A percentile compares a stretch with the other conserved stretches of the same genome.
Conservation (phyloP, 2,329 filamentous ascomycete genomes). For the Colletotrichum destructivum region DNA sequence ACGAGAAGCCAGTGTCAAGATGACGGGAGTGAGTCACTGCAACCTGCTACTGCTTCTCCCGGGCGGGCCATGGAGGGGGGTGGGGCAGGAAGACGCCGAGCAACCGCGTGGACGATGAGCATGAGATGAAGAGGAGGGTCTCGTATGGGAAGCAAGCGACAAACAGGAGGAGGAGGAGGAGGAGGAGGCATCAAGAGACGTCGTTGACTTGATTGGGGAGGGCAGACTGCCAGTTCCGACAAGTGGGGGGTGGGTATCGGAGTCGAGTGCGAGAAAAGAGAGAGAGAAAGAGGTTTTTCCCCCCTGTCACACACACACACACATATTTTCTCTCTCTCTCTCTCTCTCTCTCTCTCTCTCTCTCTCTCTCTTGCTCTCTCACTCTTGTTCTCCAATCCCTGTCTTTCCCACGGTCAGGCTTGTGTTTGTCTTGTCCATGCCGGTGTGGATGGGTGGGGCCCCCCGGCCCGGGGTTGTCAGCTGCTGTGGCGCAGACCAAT, state of each 20-base stretch:
- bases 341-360: too few relatives aligned
- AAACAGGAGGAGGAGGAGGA: constrained; percentile 9
- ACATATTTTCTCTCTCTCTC: not conserved
- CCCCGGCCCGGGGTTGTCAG: constrained; percentile 50
- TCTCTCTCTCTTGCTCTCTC: not conserved
- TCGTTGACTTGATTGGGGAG: constrained; percentile 37
- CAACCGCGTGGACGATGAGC: constrained; percentile 32
- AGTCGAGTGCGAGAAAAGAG: constrained; percentile 5
- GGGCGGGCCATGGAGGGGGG: constrained; percentile 5
- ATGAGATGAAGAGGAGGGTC: constrained; percentile 35
- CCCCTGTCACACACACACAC: constrained; percentile 9
- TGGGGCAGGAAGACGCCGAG: not conserved
- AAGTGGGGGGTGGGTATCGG: not conserved
- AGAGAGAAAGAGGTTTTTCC: constrained; percentile 1
- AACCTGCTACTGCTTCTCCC: not conserved
- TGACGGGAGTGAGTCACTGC: constrained; percentile 34
- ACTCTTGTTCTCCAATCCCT: too few relatives aligned
- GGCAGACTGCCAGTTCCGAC: constrained; percentile 16
- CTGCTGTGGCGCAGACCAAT: constrained; percentile 58
- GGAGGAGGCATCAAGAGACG: constrained; percentile 12
- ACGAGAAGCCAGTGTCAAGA: not conserved
- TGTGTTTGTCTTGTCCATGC: constrained; percentile 5
- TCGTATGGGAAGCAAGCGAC: not conserved
- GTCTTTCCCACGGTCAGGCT: constrained; percentile 5
- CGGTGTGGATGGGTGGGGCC: constrained; percentile 48